Conservation (phyloP, 2,329 filamentous ascomycete genomes). For the Fusarium sacchari region DNA sequence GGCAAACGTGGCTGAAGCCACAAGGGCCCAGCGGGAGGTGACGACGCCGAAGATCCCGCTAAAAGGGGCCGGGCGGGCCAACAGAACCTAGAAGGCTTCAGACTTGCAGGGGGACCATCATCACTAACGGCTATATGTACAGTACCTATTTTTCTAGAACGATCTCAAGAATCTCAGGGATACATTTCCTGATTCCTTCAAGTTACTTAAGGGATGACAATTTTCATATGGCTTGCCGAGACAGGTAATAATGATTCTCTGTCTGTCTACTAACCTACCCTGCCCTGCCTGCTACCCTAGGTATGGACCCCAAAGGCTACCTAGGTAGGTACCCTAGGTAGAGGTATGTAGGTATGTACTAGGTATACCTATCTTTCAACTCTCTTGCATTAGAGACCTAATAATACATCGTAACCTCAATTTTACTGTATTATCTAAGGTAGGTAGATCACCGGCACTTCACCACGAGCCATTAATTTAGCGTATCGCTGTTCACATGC, state of each 20-base stretch:
- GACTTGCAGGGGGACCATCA: conserved; percentile 11
- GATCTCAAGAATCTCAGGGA: not conserved
- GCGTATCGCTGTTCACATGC: not conserved
- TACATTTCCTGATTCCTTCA: not conserved
- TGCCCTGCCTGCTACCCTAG: too few species aligned
- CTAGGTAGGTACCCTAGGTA: too few species aligned
- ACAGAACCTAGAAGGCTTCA: conserved; percentile 9
- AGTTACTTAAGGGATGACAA: not conserved
- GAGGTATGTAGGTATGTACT: not conserved
- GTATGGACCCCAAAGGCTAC: not conserved
- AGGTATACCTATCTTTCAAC: not conserved
- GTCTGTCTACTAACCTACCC: not conserved
- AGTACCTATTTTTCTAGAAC: not conserved
- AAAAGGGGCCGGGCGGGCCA: conserved; percentile 22
- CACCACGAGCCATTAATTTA: not conserved
- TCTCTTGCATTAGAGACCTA: not conserved
- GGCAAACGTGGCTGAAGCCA: conserved; percentile 31
- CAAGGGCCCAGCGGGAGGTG: conserved; percentile 17
- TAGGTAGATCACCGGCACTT: not conserved
- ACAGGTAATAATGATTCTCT: not conserved
- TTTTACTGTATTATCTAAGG: not conserved
- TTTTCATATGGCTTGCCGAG: not conserved
- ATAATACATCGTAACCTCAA: not conserved
- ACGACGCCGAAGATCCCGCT: conserved; percentile 38
- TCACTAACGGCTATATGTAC: not conserved